Conservation (phyloP, 1,284 basidiomycete genomes). For the Coniophora puteana region DNA sequence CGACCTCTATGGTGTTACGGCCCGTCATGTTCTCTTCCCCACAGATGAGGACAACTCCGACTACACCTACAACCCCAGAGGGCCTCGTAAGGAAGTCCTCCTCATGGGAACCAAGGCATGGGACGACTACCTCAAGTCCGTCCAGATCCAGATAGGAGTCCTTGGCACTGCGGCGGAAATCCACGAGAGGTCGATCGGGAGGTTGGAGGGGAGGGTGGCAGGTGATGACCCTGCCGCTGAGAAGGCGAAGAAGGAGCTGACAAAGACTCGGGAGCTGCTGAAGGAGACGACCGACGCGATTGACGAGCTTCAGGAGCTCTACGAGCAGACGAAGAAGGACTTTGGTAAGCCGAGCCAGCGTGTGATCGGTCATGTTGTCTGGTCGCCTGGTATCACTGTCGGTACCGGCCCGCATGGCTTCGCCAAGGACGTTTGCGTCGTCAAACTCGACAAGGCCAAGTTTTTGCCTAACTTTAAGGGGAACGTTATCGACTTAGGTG, state of each 20-base stretch:
- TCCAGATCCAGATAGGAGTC: background rate
- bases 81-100: conserved; percentile 20
- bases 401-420: conserved; percentile 19
- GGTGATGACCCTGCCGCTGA: conserved; percentile 5
- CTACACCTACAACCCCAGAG: conserved; percentile 9
- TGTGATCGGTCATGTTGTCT: conserved; percentile 32
- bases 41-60: conserved; percentile 14
- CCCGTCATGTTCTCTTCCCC: conserved; percentile 22
- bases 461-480: conserved; percentile 28
- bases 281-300: conserved; percentile 15
- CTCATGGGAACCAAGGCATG: conserved; percentile 18
- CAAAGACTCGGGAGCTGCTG: conserved; percentile 15
- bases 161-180: background rate
- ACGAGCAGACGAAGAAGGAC: conserved; percentile 22
- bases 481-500: conserved; percentile 32
- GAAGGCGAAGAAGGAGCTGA: conserved; percentile 11
- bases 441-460: conserved; percentile 34
- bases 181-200: conserved; percentile 10
- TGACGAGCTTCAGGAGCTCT: conserved; percentile 24
- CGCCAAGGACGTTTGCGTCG: conserved; percentile 32
- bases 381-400: conserved; percentile 29
- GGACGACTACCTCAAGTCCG: conserved; percentile 1
- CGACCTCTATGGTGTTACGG: conserved; percentile 24
- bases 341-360: conserved; percentile 27
- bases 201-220: conserved; percentile 10